These are phyloP conservation scores for Pneumocystis carinii DNA, from an alignment of 1,139 yeast genomes.

Conservation along the genomic window DNA sequence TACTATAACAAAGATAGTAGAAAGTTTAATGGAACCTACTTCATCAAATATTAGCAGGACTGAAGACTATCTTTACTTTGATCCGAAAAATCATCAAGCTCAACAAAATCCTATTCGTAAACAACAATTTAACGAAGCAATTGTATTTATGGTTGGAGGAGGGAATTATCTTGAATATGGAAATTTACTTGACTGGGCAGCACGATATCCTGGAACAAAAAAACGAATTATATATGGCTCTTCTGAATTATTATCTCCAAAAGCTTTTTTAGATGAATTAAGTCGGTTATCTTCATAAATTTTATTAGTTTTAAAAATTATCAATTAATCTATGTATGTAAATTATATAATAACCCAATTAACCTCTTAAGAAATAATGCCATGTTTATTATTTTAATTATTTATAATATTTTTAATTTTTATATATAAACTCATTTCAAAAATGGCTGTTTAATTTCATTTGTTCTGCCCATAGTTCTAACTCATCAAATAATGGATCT, in stretches of 20 bases:
- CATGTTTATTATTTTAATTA: not conserved
- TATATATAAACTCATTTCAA: not conserved
- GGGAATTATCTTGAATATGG: slow-evolving; percentile 91
- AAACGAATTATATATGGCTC: slow-evolving; percentile 66
- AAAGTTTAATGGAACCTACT: slow-evolving; percentile 78
- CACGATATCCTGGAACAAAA: slow-evolving; percentile 23
- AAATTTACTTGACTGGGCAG: slow-evolving; percentile 80
- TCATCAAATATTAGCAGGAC: slow-evolving; percentile 40
- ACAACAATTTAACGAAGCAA: slow-evolving; percentile 61
- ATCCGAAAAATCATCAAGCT: slow-evolving; percentile 44
- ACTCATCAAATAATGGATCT: slow-evolving; percentile 45
- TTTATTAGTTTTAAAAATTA: slow-evolving; percentile 19
- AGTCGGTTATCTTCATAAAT: slow-evolving; percentile 17
- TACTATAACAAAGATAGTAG: slow-evolving; percentile 81
- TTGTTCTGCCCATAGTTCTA: slow-evolving; percentile 35
- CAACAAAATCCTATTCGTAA: slow-evolving; percentile 32
- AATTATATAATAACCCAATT: slow-evolving; percentile 22
- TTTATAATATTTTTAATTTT: not conserved
- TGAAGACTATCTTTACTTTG: slow-evolving; percentile 80
- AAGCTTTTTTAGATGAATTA: slow-evolving; percentile 61
- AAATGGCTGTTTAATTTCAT: slow-evolving; percentile 28
- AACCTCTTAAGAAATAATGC: slow-evolving; percentile 6
- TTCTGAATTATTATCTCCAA: slow-evolving; percentile 65
- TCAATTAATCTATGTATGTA: slow-evolving; percentile 27
- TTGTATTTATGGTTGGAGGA: slow-evolving; percentile 91